phyloP scores from a whole-genome alignment of 768 basidiomycete species.

The Symmetrospora coprosmae region DNA sequence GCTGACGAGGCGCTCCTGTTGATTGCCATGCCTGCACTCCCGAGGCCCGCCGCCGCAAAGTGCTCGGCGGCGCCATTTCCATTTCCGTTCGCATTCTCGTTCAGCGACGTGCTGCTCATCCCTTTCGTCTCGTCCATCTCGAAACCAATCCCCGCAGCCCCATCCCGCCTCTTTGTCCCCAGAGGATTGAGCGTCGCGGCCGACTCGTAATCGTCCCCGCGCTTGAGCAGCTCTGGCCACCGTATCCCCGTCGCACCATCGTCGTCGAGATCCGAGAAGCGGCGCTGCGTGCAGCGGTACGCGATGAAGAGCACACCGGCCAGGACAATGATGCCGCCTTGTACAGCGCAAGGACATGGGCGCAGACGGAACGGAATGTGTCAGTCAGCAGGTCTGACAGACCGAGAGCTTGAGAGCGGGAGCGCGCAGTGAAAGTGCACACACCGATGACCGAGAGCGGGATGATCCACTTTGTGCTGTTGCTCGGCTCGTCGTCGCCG shows the following conservation, averaged over 20 bases:
- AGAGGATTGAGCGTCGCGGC: conserved; percentile 28
- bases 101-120: not conserved
- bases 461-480: conserved; percentile 16
- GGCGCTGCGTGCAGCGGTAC: conserved; percentile 25
- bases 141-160: conserved; percentile 23
- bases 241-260: conserved; percentile 25
- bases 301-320: conserved; percentile 24
- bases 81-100: not conserved
- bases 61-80: not conserved
- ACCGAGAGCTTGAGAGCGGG: too few relatives aligned
- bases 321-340: conserved; percentile 23
- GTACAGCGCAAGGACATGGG: not conserved
- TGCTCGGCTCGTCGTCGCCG: not conserved
- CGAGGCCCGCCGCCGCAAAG: not conserved
- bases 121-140: conserved; percentile 25
- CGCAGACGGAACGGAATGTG: not conserved
- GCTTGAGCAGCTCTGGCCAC: conserved; percentile 30
- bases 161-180: conserved; percentile 25
- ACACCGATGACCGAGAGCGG: conserved; percentile 13
- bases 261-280: conserved; percentile 29
- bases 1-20: conserved; percentile 6
- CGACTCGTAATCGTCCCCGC: conserved; percentile 18
- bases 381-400: not conserved
- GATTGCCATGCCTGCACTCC: not conserved
- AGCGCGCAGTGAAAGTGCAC: too few relatives aligned